A percentile compares a stretch with the other conserved stretches of the same genome.
Evolutionary conservation across 2,329 filamentous ascomycete genomes (phyloP).

Genomic region (Didymella keratinophila): DNA sequence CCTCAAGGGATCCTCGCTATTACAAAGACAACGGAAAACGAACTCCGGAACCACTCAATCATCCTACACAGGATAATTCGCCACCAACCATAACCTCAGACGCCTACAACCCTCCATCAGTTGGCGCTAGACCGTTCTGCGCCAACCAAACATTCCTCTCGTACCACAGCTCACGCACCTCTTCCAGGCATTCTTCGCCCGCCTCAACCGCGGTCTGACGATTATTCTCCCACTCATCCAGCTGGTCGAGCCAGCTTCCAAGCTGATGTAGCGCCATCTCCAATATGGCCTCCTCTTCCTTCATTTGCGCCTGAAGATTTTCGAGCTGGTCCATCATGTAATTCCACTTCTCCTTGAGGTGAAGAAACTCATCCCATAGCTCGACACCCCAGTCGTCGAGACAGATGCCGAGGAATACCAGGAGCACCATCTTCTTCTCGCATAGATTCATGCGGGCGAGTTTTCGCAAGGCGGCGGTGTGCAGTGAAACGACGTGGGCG

Average conservation of each 20-base stretch:
- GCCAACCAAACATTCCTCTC: not conserved
- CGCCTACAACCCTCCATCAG: not conserved
- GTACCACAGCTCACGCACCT: not conserved
- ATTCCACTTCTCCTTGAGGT: no score
- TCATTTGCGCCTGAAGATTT: not conserved
- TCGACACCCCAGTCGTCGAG: no score
- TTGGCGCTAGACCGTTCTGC: not conserved
- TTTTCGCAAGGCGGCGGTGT: no score
- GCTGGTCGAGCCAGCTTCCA: not conserved
- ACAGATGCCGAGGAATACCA: no score
- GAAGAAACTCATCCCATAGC: no score
- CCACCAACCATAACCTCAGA: not conserved
- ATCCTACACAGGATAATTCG: not conserved
- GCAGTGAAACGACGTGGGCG: no score
- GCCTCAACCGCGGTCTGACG: no score
- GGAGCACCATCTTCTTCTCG: no score
- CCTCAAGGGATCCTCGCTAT: not conserved
- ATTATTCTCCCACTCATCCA: not conserved
- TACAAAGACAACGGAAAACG: not conserved
- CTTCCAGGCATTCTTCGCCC: not conserved
- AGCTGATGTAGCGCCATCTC: not conserved
- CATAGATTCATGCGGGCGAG: no score
- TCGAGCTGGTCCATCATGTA: not conserved
- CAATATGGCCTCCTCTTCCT: not conserved
- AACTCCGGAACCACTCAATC: not conserved